Evolutionary conservation across 2,329 filamentous ascomycete genomes (phyloP).

Genomic region (Ceratocystis albifundus): DNA sequence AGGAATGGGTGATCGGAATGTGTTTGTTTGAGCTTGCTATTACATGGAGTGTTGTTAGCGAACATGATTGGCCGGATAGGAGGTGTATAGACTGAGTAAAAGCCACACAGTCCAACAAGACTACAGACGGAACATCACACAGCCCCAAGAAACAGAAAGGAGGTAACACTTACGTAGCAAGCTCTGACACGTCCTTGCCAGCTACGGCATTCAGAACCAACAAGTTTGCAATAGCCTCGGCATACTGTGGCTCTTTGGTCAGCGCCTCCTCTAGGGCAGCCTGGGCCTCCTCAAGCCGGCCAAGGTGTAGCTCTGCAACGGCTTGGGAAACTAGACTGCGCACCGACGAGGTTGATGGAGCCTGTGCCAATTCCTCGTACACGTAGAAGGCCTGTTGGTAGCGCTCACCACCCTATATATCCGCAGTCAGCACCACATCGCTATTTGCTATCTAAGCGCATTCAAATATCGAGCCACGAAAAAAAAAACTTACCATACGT

Average conservation of each 20-base stretch:
- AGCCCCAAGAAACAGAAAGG: neutral
- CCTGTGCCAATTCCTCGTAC: constrained; percentile 87
- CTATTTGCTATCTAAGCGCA: neutral
- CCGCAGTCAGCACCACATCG: too few relatives aligned
- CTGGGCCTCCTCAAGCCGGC: constrained; percentile 78
- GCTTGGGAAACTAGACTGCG: constrained; percentile 75
- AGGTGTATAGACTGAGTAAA: too few relatives aligned
- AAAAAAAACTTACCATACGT: constrained; percentile 52
- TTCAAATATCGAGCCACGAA: neutral
- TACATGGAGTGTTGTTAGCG: constrained; percentile 26
- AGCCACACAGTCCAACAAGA: too few relatives aligned
- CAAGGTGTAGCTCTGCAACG: constrained; percentile 81
- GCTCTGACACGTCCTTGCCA: constrained; percentile 57
- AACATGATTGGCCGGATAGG: too few relatives aligned
- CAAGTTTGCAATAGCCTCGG: constrained; percentile 69
- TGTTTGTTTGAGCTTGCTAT: constrained; percentile 44
- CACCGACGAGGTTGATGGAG: constrained; percentile 65
- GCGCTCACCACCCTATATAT: constrained; percentile 68
- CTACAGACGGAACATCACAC: too few relatives aligned
- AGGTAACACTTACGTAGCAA: constrained; percentile 43
- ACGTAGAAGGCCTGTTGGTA: constrained; percentile 98
- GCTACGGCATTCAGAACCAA: constrained; percentile 67
- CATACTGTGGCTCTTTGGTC: constrained; percentile 57
- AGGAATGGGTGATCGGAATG: constrained; percentile 61
- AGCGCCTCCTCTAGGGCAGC: constrained; percentile 71